These are phyloP conservation scores for Fusarium sp. DNA, from an alignment of 2,329 filamentous ascomycete genomes.

Conservation along the genomic window DNA sequence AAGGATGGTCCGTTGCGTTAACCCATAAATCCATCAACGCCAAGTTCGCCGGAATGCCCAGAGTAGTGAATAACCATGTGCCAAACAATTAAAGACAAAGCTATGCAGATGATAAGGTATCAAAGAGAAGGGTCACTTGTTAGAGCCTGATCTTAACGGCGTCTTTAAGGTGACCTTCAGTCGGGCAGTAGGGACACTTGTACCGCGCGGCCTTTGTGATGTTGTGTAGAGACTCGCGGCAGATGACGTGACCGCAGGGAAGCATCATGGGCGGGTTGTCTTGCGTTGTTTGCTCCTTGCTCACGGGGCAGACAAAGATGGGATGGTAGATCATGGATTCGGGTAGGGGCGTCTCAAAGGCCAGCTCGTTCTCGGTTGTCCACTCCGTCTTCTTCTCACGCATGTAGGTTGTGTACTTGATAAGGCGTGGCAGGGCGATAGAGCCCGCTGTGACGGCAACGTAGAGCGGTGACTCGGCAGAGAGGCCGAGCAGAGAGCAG, in stretches of 20 bases:
- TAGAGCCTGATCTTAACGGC: conserved; percentile 78
- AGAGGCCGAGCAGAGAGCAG: conserved; percentile 89
- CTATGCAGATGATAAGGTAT: background rate
- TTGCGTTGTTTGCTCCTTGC: conserved; percentile 95
- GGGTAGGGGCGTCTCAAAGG: conserved; percentile 76
- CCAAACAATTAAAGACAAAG: background rate
- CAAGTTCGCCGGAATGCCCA: background rate
- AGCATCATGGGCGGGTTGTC: conserved; percentile 97
- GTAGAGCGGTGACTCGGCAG: conserved; percentile 92
- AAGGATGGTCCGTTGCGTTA: background rate
- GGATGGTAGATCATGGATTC: conserved; percentile 82
- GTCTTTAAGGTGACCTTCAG: conserved; percentile 82
- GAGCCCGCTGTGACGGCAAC: conserved; percentile 92
- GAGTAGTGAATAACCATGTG: background rate
- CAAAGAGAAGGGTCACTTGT: background rate
- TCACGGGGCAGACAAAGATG: conserved; percentile 98
- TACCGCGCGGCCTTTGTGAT: conserved; percentile 84
- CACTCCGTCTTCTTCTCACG: conserved; percentile 92
- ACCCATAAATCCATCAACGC: conserved; percentile 22
- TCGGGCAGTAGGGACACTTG: conserved; percentile 97
- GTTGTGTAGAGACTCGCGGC: conserved; percentile 82
- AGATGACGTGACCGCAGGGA: conserved; percentile 94
- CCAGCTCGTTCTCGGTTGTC: conserved; percentile 91
- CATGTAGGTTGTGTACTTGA: conserved; percentile 91
- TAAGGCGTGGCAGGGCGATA: conserved; percentile 87